Evolutionary conservation across 164 flowering plant species (phyloP), one percentile per base, ranked within the genome.

Genomic region (Tetracentron sinense): DNA sequence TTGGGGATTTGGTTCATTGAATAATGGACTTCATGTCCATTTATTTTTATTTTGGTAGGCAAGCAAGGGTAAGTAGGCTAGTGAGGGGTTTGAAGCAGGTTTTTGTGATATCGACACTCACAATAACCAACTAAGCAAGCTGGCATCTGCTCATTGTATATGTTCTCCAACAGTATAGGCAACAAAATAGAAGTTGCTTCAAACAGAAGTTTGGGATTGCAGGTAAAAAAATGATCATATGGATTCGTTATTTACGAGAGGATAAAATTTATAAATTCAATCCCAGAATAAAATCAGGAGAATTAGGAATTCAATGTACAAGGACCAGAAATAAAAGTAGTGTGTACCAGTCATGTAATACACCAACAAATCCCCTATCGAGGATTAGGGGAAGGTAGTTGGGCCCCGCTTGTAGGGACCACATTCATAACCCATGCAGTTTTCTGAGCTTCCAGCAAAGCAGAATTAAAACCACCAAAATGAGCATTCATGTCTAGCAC

Each of bases 361-460:
- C 91, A 42, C 99, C 99, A 64, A 88, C 72, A 64, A 83, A 83
- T 56, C 99, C 99, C 69, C 97, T 80, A 72, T 95, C 99, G 11
- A 83, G 80, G 60, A 95, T 90, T 59, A 91, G 62, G 35, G 97
- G 97, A 63, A 95, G 95, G 58, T 77, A 68, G 77, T 92, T 90
- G 19, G 77, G 84, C 50, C n/a, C 85, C 89, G 52, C 30, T 80
- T 19, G 84, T 78, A 29, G 99, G 99, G 15, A 95, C 87, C 53
- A 92, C 99, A 75, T 95, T 95, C 99, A 95, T 95, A 58, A 95
- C 99, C 99, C 99, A 92, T 1, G 77, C 94, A 54, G 88, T 80
- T 72, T 88, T 95, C 56, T 85, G 81, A 16, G 85, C 79, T 64
- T 88, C 89, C 58, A 92, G 54, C 46, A 95, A 71, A 33, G 97